Base-by-base conservation (phyloP, 1,284 basidiomycete genomes). In the Rhodotorula sp. region DNA sequence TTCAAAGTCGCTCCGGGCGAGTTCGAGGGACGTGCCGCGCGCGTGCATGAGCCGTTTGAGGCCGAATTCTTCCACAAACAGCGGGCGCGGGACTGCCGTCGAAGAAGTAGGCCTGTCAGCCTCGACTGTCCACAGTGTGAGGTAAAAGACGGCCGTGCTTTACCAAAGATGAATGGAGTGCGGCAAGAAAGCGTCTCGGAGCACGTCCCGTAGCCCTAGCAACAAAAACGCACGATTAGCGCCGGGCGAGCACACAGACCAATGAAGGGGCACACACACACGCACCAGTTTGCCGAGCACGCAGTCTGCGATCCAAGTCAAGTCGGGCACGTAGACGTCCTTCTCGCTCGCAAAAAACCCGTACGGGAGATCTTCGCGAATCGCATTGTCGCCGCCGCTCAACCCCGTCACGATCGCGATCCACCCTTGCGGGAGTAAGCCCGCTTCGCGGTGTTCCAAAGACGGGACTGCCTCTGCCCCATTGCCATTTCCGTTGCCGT, bases 31-130 rank as follows among this genome's bases (percentile, higher is more conserved):
- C n/a, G 66, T 59, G 12, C 75, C 75, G 10, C 72, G 65, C 1
- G 60, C 58, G 5, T 86, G 83, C 49, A 91, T 86, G 34, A 89
- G 82, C 18, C 88, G 81, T 5, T 87, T 86, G 51, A 92, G 82
- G 5, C 90, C 90, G 76, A 89, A 87, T 78, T 91, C 90, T 79
- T 91, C 90, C 61, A 91, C 86, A 76, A 92, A 91, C 47, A 91
- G 82, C 1, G 90, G 90, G 5, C 90, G 84, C 3, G 90, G 87
- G 16, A 91, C 89, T 89, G 76, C 34, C 34, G 34, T 34, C 34
- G 34, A 34, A 34, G 1, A 34, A 34, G 34, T 34, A 34, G 34
- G 34, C 34, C 34, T 4, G 34, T 34, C 34, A 34, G 34, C 34
- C 34, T 34, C 34, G 34, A 34, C 34, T 34, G 34, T 34, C 34